These are phyloP conservation scores for Plectosphaerella cucumerina DNA, from an alignment of 2,329 filamentous ascomycete genomes.

Conservation along the genomic window DNA sequence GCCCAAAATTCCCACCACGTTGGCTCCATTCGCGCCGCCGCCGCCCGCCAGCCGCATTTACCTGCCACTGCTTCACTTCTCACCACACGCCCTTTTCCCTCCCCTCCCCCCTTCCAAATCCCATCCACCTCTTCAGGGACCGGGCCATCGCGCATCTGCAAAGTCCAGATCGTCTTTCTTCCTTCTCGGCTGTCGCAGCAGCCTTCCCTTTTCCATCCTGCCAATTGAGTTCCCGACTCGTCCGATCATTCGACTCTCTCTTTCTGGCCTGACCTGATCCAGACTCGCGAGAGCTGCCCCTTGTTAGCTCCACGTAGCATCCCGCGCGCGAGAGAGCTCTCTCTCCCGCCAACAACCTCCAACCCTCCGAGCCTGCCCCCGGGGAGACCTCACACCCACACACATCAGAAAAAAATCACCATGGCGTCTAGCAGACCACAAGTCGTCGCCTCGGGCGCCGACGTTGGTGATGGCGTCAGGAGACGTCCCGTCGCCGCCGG, in stretches of 20 bases:
- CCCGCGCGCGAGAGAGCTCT: neutral
- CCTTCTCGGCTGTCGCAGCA: conserved; percentile 6
- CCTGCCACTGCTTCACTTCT: neutral
- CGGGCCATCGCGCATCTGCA: too few relatives aligned
- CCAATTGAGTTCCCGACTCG: conserved; percentile 13
- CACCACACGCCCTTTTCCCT: neutral
- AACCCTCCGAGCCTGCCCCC: conserved; percentile 6
- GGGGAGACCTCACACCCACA: neutral
- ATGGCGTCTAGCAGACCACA: conserved; percentile 52
- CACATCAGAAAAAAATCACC: conserved; percentile 9
- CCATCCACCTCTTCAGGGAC: too few relatives aligned
- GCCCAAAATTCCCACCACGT: too few relatives aligned
- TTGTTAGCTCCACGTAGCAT: conserved; percentile 8
- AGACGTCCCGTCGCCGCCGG: conserved; percentile 49
- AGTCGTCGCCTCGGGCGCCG: conserved; percentile 56
- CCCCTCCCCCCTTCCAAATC: neutral
- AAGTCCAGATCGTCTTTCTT: neutral
- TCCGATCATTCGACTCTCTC: conserved; percentile 11
- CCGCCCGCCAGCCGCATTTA: too few relatives aligned
- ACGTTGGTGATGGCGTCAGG: conserved; percentile 52
- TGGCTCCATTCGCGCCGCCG: too few relatives aligned
- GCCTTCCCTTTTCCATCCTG: conserved; percentile 2
- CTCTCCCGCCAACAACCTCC: neutral
- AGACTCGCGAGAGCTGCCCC: conserved; percentile 6
- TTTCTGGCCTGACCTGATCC: neutral